Percentiles rank a stretch among this genome's conserved stretches.
Evolutionary conservation across 306 rosid species (phyloP).

Genomic region (Cercis canadensis): DNA sequence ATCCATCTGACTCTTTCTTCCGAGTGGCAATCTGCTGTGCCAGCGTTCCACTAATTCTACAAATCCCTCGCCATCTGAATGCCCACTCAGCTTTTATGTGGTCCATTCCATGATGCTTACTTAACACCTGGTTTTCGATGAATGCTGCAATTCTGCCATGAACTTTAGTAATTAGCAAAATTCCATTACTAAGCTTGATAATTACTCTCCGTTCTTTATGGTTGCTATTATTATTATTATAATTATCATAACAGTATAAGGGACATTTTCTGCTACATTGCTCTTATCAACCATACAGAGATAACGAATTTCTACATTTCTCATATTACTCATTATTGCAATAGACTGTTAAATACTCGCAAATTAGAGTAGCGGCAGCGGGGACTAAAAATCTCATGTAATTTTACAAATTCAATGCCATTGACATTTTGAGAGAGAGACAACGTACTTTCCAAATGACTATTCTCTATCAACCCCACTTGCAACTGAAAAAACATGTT

Average conservation of each 20-base stretch:
- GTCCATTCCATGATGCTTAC: constrained; percentile 14
- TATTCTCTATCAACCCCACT: neutral
- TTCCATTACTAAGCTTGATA: no score
- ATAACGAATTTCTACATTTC: no score
- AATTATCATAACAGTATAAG: no score
- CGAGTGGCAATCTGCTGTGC: constrained; percentile 30
- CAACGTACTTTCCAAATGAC: neutral
- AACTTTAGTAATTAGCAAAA: neutral
- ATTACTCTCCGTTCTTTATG: neutral
- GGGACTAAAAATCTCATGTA: no score
- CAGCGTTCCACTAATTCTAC: constrained; percentile 24
- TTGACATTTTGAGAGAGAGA: no score
- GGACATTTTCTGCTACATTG: no score
- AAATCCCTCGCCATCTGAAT: neutral
- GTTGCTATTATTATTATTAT: neutral
- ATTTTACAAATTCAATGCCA: no score
- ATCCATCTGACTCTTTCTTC: constrained; percentile 47
- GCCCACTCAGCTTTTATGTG: neutral
- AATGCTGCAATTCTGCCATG: neutral
- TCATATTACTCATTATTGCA: no score
- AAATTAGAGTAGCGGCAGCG: no score
- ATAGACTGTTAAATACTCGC: no score
- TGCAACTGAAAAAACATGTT: no score
- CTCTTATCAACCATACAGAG: no score
- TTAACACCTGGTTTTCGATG: constrained; percentile 6